Base-by-base conservation (phyloP, 2,329 filamentous ascomycete genomes). In the Alternaria angustiovoidea region DNA sequence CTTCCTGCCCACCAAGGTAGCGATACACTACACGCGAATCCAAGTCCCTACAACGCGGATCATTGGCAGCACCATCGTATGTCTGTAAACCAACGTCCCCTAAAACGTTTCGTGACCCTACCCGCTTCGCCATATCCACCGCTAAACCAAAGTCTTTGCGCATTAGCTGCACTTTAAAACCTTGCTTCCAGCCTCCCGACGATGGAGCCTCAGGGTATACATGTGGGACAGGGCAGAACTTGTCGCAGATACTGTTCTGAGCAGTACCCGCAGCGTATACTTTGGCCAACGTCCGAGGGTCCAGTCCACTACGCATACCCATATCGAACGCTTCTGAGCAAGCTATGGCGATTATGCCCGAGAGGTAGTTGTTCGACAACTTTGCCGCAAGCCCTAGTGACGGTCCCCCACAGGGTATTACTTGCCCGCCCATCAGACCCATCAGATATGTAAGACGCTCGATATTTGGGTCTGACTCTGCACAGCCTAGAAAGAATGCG, bases 311-410 rank as follows among this genome's bases (percentile, higher is more conserved):
- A 1, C 80, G 76, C 78, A 89, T 88, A 0, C 86, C 86, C 72
- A 89, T 86, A 59, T 87, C 83, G 79, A 88, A 84, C 1, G 86
- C 85, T 70, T 89, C 87, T 0, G 84, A 81, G 43, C 80, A 82
- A 0, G 86, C 86, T 54, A 89, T 86, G 6, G 86, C 83, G 58
- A 88, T 88, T 22, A 87, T 76, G 1, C 85, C 86, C 0, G 83
- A 86, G 49, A 84, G 80, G 71, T 89, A 89, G 66, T 89, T 89
- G 69, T 89, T 89, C 55, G 82, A 86, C 6, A 88, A 75, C 73
- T 88, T 89, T 0, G 86, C 85, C 0, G 85, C 83, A 3, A 89
- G 80, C 0, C 87, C 86, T 0, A 87, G 78, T 0, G 83, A 83
- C 0, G 84, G 81, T 0, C 82, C 85, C 3, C 86, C 86, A 64